Conservation (phyloP, 208 protist species). For the Crithidia fasciculata region DNA sequence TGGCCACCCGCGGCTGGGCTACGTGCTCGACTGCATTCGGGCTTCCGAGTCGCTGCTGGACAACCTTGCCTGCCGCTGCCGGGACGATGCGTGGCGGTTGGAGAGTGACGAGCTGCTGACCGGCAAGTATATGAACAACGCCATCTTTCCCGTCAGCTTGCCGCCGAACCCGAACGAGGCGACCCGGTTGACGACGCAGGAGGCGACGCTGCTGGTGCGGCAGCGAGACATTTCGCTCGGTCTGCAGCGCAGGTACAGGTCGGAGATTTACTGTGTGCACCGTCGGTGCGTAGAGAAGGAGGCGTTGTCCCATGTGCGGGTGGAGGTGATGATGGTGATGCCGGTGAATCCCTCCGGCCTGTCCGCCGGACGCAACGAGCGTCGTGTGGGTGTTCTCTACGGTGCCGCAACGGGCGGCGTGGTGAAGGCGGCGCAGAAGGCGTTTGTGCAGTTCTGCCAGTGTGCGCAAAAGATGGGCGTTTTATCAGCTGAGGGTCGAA, state of each 20-base stretch:
- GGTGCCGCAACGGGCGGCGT: not conserved
- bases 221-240: not conserved
- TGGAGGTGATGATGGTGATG: conserved; percentile 11
- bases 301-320: not conserved
- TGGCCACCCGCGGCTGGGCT: conserved; percentile 18
- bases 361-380: too few relatives aligned
- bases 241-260: conserved; percentile 1
- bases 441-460: conserved; percentile 14
- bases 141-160: not conserved
- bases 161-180: conserved; percentile 4
- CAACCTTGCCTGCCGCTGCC: not conserved
- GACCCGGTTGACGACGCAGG: not conserved
- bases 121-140: not conserved
- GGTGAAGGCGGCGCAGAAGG: not conserved
- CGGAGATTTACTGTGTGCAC: conserved; percentile 13
- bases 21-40: conserved; percentile 2
- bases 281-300: not conserved
- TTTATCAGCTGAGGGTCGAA: not conserved
- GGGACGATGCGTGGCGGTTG: conserved; percentile 2
- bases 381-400: not conserved
- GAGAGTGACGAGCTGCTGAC: not conserved
- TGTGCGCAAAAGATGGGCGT: not conserved
- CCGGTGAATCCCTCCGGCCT: not conserved
- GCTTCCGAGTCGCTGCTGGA: not conserved
- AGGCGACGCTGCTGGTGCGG: not conserved